Evolutionary conservation across 805 yeast species (phyloP), one percentile per base, ranked within the genome.

Genomic region (Cyberlindnera subsufficiens): DNA sequence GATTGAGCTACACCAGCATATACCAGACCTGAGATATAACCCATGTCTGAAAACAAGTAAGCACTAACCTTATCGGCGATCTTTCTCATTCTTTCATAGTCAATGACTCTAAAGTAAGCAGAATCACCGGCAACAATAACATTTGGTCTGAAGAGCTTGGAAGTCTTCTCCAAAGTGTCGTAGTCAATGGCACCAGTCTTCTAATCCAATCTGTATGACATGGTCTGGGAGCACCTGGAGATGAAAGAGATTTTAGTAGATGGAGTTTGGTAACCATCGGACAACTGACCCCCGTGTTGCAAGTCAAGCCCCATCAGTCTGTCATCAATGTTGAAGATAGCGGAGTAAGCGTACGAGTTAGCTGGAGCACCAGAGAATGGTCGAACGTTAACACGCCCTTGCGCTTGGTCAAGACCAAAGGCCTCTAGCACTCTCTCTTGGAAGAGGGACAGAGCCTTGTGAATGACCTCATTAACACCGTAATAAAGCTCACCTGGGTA

Each of bases 301-400:
- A 91, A 77, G 65, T 91, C 98, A 51, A 91, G 77, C 57, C 99
- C 99, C 99, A 91, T 91, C 52, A 91, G 68, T 65, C 98, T 80
- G 60, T 89, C 98, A 52, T 89, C 93, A 39, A 85, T 88, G 56
- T 85, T 83, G 77, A 91, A 67, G 38, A 91, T 67, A 27, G 97
- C 95, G 44, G 89, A 86, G 67, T 91, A 91, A 30, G 89, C 89
- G 57, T 91, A 87, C 64, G 91, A 75, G 67, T 91, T 91, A 42
- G 98, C 98, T 52, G 98, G 97, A 7, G 97, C 90, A 49, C 99
- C 99, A 43, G 95, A 85, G 56, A 91, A 74, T 3, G 97, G 72
- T 72, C 91, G 99, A 39, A 91, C 99, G 55, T 91, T 91, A 56
- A 91, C 98, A 38, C 99, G 98, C 99, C 99, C 91, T 63, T 82